phyloP scores from a whole-genome alignment of 2,329 filamentous ascomycete species.

The Exophiala bonariae region DNA sequence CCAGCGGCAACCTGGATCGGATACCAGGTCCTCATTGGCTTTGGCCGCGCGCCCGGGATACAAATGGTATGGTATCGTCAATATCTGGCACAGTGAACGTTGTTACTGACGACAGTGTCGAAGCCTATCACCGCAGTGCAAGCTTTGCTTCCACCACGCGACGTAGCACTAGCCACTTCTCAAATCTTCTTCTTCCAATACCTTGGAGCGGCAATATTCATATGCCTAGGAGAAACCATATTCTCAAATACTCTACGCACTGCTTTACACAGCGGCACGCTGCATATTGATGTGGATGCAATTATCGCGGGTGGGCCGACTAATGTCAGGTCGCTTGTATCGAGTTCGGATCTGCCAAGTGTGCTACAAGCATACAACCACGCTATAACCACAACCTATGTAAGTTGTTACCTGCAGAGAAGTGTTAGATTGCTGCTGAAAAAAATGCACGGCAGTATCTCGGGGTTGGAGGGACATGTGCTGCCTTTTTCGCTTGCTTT shows the following conservation, averaged over 20 bases:
- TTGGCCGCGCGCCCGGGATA: slow-evolving; percentile 9
- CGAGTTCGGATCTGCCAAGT: slow-evolving; percentile 2
- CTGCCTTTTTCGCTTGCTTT: slow-evolving; percentile 9
- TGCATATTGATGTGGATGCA: slow-evolving; percentile 15
- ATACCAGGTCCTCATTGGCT: slow-evolving; percentile 33
- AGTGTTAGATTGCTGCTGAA: too few relatives aligned
- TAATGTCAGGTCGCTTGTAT: slow-evolving; percentile 9
- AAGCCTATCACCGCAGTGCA: slow-evolving; percentile 26
- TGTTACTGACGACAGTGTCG: slow-evolving; percentile 30
- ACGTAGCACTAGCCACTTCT: slow-evolving; percentile 26
- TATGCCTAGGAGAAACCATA: slow-evolving; percentile 26
- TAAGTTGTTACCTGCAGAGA: too few relatives aligned
- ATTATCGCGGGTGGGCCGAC: slow-evolving; percentile 25
- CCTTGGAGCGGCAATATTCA: slow-evolving; percentile 27
- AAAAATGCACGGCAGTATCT: too few relatives aligned
- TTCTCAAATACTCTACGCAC: slow-evolving; percentile 21
- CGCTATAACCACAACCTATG: slow-evolving; percentile 12
- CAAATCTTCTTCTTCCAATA: slow-evolving; percentile 24
- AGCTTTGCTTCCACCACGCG: slow-evolving; percentile 15
- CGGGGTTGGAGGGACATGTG: slow-evolving; percentile 10
- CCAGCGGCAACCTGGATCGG: slow-evolving; percentile 30
- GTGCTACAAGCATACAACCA: slow-evolving; percentile 17
- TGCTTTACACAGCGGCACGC: slow-evolving; percentile 8
- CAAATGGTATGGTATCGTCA: too few relatives aligned
- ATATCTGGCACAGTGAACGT: too few relatives aligned